Evolutionary conservation across 805 yeast species (phyloP), one percentile per base, ranked within the genome.

Genomic region (Suhomyces faveliae): DNA sequence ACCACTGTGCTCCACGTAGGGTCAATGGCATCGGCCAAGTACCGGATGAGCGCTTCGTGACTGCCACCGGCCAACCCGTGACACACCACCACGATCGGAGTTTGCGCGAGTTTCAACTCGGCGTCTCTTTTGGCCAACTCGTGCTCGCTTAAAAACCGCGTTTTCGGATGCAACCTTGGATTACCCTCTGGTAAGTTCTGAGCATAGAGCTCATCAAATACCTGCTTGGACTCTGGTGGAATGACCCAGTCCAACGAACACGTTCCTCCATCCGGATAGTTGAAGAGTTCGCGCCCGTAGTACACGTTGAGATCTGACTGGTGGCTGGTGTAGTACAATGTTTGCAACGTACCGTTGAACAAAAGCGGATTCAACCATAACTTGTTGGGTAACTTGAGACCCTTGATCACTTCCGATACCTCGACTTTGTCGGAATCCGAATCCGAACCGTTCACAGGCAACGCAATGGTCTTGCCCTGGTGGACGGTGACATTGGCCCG

Each of bases 11-110:
- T 91, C 72, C 86, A 85, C 23, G 57, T 55, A 3, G 39, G 23
- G 12, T 64, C 58, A 13, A 80, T 60, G 19, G 66, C 60, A 39
- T 71, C 67, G 13, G 81, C 76, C 30, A 84, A 60, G 47, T 87
- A 76, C 20, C 94, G 74, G 37, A 88, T 81, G 59, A 88, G 82
- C 5, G 86, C 74, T 61, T 88, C 96, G 52, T 84, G 87, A n/a
- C 91, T 83, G 0, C 96, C 94, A 5, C 96, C 96, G 1, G 87
- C 84, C 33, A 88, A 76, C 0, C 96, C 96, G 60, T 89, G 96
- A 37, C 86, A 64, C 3, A 80, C 67, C 24, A 88, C 76, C 13
- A 85, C 69, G 58, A 89, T 70, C 2, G 95, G 95, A 2, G 71
- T 55, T 42, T 66, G 70, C 15, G 67, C 68, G 12, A 35, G 56